These are phyloP conservation scores for Haplosporangium gracile DNA, from an alignment of 192 early-diverging fungal species.

Conservation along the genomic window DNA sequence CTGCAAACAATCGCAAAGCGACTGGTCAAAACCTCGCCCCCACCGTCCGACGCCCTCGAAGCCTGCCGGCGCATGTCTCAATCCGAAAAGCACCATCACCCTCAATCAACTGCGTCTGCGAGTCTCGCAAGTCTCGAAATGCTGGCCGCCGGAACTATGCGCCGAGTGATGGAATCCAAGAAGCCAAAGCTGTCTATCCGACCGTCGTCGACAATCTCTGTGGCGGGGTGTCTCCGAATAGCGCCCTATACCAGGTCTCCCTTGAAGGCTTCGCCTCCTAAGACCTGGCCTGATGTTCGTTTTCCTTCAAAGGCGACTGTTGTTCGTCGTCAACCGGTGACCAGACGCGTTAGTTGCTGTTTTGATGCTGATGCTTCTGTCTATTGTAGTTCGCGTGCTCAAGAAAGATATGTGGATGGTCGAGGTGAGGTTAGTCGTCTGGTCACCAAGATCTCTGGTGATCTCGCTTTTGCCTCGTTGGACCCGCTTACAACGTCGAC, in stretches of 20 bases:
- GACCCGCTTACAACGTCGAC: too few species aligned
- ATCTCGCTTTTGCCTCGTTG: not conserved
- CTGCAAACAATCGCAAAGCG: not conserved
- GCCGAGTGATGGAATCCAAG: not conserved
- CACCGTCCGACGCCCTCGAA: not conserved
- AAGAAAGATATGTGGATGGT: not conserved
- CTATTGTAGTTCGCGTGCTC: slow-evolving; percentile 18
- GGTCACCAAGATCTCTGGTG: not conserved
- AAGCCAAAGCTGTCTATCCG: not conserved
- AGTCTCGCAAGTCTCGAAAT: not conserved
- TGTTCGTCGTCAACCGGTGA: not conserved
- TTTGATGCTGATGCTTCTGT: slow-evolving; percentile 25
- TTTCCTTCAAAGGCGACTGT: too few species aligned
- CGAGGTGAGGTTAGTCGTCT: not conserved
- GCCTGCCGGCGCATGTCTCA: not conserved
- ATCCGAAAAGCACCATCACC: not conserved
- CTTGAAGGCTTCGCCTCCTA: too few species aligned
- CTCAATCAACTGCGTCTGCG: not conserved
- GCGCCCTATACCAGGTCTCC: too few species aligned
- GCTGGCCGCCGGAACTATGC: not conserved
- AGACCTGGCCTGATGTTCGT: too few species aligned
- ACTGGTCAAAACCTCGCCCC: not conserved
- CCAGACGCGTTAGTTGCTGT: not conserved
- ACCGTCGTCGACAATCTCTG: not conserved
- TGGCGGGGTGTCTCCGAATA: too few species aligned